These are phyloP conservation scores for Cercospora berteroae DNA, from an alignment of 2,329 filamentous ascomycete genomes.

Conservation along the genomic window DNA sequence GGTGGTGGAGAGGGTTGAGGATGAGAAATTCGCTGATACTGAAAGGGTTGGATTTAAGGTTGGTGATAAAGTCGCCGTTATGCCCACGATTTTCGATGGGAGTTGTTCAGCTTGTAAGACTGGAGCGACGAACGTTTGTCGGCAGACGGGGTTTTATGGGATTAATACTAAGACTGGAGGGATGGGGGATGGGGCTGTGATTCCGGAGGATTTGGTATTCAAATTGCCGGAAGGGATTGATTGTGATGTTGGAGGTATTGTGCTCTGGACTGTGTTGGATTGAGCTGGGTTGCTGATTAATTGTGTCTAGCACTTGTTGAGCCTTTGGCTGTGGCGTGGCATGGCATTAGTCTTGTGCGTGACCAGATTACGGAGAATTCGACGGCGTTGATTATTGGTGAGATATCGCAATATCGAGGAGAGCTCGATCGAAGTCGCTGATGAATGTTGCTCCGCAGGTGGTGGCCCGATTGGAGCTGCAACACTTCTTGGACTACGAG, in stretches of 20 bases:
- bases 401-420: neutral
- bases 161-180: conserved; percentile 16
- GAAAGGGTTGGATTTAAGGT: conserved; percentile 1
- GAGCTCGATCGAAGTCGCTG: neutral
- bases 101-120: conserved; percentile 10
- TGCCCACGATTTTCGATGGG: conserved; percentile 14
- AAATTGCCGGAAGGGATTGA: conserved; percentile 14
- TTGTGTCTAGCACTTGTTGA: conserved; percentile 6
- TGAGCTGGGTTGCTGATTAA: neutral
- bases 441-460: neutral
- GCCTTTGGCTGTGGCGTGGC: conserved; percentile 15
- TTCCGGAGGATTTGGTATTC: conserved; percentile 8
- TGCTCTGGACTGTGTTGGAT: fast-evolving
- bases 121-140: conserved; percentile 11
- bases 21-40: neutral
- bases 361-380: neutral
- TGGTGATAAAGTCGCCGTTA: conserved; percentile 16
- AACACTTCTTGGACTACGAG: conserved; percentile 11
- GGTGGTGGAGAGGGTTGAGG: neutral
- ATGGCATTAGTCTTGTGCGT: conserved; percentile 1
- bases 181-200: conserved; percentile 13
- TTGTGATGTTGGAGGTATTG: conserved; percentile 16
- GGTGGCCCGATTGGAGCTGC: conserved; percentile 16
- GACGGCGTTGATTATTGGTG: conserved; percentile 10
- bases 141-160: conserved; percentile 9